Conservation (phyloP, 495 filamentous ascomycete genomes). For the Pyrenula aspistea region DNA sequence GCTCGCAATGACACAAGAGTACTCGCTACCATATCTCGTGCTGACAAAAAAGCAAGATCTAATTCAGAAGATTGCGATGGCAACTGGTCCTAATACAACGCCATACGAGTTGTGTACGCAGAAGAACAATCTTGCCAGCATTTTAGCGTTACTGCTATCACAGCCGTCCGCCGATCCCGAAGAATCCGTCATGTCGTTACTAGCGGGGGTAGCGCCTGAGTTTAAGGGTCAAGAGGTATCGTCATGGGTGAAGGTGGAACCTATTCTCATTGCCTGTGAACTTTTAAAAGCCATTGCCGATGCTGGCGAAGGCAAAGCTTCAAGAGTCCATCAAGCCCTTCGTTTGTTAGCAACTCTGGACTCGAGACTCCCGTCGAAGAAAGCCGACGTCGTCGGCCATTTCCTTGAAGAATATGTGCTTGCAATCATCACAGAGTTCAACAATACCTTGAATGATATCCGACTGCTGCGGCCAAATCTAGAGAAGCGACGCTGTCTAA, state of each 20-base stretch:
- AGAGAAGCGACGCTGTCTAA: conserved; percentile 64
- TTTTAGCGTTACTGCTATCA: conserved; percentile 64
- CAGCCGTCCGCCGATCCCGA: conserved; percentile 60
- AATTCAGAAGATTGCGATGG: conserved; percentile 67
- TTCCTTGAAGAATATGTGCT: conserved; percentile 81
- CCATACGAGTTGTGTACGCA: conserved; percentile 48
- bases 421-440: conserved; percentile 75
- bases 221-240: conserved; percentile 55
- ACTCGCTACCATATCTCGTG: conserved; percentile 78
- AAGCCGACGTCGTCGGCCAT: conserved; percentile 44
- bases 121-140: conserved; percentile 60
- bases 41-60: conserved; percentile 64
- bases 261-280: conserved; percentile 62
- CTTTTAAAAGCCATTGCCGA: conserved; percentile 75
- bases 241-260: conserved; percentile 62
- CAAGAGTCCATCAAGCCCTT: conserved; percentile 53
- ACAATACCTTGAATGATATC: conserved; percentile 67
- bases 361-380: conserved; percentile 40
- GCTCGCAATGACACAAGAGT: conserved; percentile 61
- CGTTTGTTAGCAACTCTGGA: conserved; percentile 54
- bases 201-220: conserved; percentile 52
- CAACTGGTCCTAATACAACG: conserved; percentile 47
- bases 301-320: conserved; percentile 45
- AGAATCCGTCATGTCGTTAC: conserved; percentile 50
- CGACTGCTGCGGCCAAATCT: conserved; percentile 40